phyloP scores from a whole-genome alignment of 2,329 filamentous ascomycete species.

The Pleomassaria siparia region DNA sequence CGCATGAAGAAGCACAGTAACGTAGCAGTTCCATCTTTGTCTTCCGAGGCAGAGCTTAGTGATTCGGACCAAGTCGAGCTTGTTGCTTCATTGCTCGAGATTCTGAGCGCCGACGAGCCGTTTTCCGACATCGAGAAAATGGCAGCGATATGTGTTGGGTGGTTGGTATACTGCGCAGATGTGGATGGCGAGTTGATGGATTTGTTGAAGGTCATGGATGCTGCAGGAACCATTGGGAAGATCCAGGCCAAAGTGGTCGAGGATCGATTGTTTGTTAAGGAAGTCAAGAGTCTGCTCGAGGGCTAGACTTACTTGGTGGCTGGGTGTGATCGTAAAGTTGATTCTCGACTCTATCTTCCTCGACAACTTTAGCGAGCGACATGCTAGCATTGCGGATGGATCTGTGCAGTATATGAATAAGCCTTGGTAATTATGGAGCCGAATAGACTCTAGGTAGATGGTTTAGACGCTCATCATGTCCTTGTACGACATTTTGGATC shows the following conservation, averaged over 20 bases:
- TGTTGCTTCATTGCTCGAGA: slow-evolving; percentile 77
- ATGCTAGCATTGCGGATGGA: too few relatives aligned
- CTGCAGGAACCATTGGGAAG: slow-evolving; percentile 60
- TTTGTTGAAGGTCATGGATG: slow-evolving; percentile 76
- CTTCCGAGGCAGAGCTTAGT: slow-evolving; percentile 49
- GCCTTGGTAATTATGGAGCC: too few relatives aligned
- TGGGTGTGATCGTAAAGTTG: not conserved
- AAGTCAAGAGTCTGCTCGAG: slow-evolving; percentile 36
- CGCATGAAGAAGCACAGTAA: slow-evolving; percentile 56
- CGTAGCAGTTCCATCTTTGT: slow-evolving; percentile 15
- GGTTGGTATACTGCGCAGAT: slow-evolving; percentile 71
- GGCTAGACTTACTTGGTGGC: not conserved
- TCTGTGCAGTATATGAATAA: too few relatives aligned
- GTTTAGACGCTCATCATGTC: too few relatives aligned
- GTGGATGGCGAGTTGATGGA: slow-evolving; percentile 76
- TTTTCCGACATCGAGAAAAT: slow-evolving; percentile 72
- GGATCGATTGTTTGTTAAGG: slow-evolving; percentile 37
- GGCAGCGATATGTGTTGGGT: slow-evolving; percentile 73
- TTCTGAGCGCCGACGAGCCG: slow-evolving; percentile 56
- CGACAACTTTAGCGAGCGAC: too few relatives aligned
- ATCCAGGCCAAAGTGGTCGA: slow-evolving; percentile 25
- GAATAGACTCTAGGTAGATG: too few relatives aligned
- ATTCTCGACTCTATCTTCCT: too few relatives aligned
- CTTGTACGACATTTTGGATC: too few relatives aligned
- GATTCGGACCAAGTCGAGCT: slow-evolving; percentile 79